A percentile compares a stretch with the other conserved stretches of the same genome.
Conservation (phyloP, 2,329 filamentous ascomycete species). For the Harringtonia aguacate region DNA sequence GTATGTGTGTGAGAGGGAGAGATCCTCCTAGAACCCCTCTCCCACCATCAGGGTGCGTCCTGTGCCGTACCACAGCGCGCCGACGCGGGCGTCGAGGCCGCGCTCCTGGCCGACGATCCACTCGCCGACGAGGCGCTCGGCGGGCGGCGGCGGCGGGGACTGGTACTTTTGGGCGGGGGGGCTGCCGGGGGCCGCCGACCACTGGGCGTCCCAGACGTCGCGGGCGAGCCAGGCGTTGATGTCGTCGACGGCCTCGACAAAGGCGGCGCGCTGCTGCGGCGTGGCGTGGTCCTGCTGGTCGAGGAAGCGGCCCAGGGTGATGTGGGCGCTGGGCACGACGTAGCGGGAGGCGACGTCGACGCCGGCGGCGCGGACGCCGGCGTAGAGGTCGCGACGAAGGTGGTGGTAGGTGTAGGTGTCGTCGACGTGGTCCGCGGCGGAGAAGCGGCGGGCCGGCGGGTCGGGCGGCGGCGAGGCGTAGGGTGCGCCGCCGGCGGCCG, state of each 20-base stretch:
- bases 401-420: conserved; percentile 84
- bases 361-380: conserved; percentile 47
- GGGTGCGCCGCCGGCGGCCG: conserved; percentile 54
- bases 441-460: conserved; percentile 18
- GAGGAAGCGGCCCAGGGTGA: conserved; percentile 78
- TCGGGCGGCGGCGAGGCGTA: conserved; percentile 26
- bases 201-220: conserved; percentile 54
- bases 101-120: conserved; percentile 84
- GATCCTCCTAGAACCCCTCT: conserved; percentile 48
- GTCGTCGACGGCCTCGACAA: conserved; percentile 61
- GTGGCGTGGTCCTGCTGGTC: conserved; percentile 52
- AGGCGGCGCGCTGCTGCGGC: conserved; percentile 46
- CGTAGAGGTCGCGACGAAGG: conserved; percentile 68
- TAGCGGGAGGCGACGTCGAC: conserved; percentile 70
- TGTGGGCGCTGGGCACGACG: conserved; percentile 78
- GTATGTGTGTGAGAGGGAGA: too few relatives aligned
- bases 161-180: conserved; percentile 3
- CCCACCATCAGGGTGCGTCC: conserved; percentile 58
- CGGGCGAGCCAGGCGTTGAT: conserved; percentile 66
- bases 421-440: conserved; percentile 20
- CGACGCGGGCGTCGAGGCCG: conserved; percentile 66
- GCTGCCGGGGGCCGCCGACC: conserved; percentile 1
- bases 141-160: conserved; percentile 9
- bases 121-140: conserved; percentile 44
- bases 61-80: conserved; percentile 78